These are phyloP conservation scores for Ulvella scutata DNA, from an alignment of 139 green algal species.

Conservation along the genomic window DNA sequence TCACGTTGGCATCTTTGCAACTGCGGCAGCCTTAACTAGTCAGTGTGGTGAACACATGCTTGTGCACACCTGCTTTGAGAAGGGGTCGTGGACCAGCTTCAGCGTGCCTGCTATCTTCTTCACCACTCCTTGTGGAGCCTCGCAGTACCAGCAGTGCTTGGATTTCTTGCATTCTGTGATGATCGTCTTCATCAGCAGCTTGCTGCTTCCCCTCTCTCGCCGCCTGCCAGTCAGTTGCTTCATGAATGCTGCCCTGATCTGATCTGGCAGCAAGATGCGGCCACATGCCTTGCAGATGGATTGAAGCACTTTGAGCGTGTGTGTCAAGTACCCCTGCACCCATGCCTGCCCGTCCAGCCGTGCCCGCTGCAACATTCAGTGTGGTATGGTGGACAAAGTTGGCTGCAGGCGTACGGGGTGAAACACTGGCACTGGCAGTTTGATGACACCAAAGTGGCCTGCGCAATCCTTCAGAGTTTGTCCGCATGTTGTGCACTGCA, in stretches of 20 bases:
- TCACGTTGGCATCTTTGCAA: background rate
- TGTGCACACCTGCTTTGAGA: conserved; percentile 45
- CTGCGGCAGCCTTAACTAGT: background rate
- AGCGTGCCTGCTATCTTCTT: conserved; percentile 70
- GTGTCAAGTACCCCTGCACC: background rate
- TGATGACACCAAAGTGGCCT: conserved; percentile 86
- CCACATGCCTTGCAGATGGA: conserved; percentile 95
- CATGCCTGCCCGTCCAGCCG: background rate
- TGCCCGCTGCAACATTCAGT: background rate
- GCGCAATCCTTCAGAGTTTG: conserved; percentile 83
- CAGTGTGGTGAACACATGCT: conserved; percentile 12
- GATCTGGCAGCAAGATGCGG: conserved; percentile 68
- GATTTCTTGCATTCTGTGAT: conserved; percentile 77
- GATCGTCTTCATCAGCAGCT: conserved; percentile 58
- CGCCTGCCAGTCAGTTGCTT: conserved; percentile 11
- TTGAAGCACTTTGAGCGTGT: conserved; percentile 68
- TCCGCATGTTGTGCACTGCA: conserved; percentile 77
- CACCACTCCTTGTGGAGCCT: conserved; percentile 55
- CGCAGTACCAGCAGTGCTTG: conserved; percentile 63
- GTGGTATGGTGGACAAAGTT: background rate
- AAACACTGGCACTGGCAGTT: conserved; percentile 94
- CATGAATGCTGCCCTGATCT: conserved; percentile 43
- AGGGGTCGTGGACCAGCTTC: conserved; percentile 88
- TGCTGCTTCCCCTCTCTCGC: conserved; percentile 15
- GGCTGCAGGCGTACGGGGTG: conserved; percentile 46